Percentiles rank a stretch among this genome's conserved stretches.
phyloP scores from a whole-genome alignment of 2,329 filamentous ascomycete genomes.

The Fusarium denticulatum region DNA sequence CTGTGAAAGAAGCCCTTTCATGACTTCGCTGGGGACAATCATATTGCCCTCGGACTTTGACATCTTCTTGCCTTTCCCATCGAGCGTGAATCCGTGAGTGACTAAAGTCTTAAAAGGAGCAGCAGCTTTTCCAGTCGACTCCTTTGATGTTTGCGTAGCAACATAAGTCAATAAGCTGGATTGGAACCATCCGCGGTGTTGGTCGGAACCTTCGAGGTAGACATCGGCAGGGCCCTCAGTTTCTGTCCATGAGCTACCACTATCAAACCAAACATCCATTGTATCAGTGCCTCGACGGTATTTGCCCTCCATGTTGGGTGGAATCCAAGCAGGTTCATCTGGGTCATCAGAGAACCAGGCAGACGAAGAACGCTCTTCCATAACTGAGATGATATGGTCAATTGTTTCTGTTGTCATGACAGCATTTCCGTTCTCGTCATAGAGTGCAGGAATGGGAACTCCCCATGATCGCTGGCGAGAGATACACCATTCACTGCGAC shows the following conservation, averaged over 20 bases:
- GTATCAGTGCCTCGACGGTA: constrained; percentile 88
- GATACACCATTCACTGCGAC: constrained; percentile 96
- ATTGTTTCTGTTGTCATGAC: constrained; percentile 84
- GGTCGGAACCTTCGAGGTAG: constrained; percentile 93
- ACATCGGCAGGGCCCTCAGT: constrained; percentile 74
- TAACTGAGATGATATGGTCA: constrained; percentile 82
- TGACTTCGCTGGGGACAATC: constrained; percentile 82
- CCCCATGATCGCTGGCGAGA: constrained; percentile 96
- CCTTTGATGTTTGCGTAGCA: constrained; percentile 64
- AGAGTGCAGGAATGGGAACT: constrained; percentile 92
- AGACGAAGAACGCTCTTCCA: constrained; percentile 82
- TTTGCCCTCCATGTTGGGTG: constrained; percentile 65
- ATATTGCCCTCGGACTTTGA: constrained; percentile 96
- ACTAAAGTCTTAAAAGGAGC: constrained; percentile 89
- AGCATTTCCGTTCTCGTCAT: constrained; percentile 76
- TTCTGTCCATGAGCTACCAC: constrained; percentile 89
- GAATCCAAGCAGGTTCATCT: constrained; percentile 82
- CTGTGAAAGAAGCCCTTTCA: constrained; percentile 82
- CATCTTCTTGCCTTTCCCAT: constrained; percentile 95
- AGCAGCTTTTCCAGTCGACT: constrained; percentile 41
- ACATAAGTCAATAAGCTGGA: constrained; percentile 91
- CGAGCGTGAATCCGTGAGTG: constrained; percentile 94
- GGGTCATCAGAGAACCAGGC: constrained; percentile 90
- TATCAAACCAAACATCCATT: constrained; percentile 99
- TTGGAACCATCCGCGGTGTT: constrained; percentile 98